Conservation (phyloP, 805 yeast genomes). For the Alloascoidea hylecoeti region DNA sequence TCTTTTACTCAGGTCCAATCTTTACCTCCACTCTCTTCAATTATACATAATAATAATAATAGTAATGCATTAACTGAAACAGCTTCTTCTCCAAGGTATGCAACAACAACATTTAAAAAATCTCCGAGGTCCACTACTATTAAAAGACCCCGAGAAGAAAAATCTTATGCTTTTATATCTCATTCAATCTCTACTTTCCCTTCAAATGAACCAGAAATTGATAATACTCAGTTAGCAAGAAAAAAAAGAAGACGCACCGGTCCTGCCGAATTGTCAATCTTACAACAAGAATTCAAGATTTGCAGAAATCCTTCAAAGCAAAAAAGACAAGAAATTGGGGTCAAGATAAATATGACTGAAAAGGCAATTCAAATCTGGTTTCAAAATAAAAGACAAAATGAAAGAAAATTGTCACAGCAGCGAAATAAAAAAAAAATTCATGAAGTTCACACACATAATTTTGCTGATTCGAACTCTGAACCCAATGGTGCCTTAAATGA, state of each 20-base stretch:
- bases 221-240: conserved; percentile 85
- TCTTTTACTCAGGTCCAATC: too few species aligned
- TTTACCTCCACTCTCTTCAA: too few species aligned
- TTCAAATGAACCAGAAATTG: conserved; percentile 67
- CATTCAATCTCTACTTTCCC: conserved; percentile 89
- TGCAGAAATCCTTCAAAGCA: conserved; percentile 75
- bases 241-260: conserved; percentile 93
- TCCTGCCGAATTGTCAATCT: conserved; percentile 67
- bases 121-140: neutral
- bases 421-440: too few species aligned
- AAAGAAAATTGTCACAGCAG: too few species aligned
- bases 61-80: too few species aligned
- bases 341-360: conserved; percentile 82
- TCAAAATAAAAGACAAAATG: conserved; percentile 83
- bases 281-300: conserved; percentile 63
- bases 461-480: neutral
- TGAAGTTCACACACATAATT: too few species aligned
- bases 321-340: conserved; percentile 67
- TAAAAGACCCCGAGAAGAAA: neutral
- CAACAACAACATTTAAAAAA: neutral
- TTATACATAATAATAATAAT: too few species aligned
- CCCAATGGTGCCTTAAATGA: neutral
- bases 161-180: conserved; percentile 59
- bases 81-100: too few species aligned
- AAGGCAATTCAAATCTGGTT: conserved; percentile 98